A percentile compares a stretch with the other conserved stretches of the same genome.
phyloP scores from a whole-genome alignment of 805 yeast genomes.

The Candida boidinii region DNA sequence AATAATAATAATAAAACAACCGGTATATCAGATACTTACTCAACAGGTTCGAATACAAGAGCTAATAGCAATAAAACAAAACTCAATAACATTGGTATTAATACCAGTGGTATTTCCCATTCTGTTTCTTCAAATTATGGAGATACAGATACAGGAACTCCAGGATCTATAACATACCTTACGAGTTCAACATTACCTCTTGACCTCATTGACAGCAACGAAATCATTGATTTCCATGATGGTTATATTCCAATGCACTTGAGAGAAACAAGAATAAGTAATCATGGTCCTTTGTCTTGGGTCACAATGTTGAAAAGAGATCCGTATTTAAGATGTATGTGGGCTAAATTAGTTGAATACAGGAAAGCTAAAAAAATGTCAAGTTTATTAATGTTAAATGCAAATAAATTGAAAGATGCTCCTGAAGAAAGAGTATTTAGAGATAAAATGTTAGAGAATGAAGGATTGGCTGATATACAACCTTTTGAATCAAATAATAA shows the following conservation, averaged over 20 bases:
- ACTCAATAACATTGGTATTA: too few relatives aligned
- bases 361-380: constrained; percentile 9
- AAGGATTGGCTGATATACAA: constrained; percentile 29
- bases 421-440: constrained; percentile 13
- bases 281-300: constrained; percentile 48
- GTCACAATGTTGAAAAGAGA: constrained; percentile 40
- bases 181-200: too few relatives aligned
- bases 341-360: constrained; percentile 19
- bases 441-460: constrained; percentile 25
- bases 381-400: neutral
- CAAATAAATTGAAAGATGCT: constrained; percentile 2
- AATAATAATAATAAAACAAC: too few relatives aligned
- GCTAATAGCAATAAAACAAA: too few relatives aligned
- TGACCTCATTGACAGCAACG: constrained; percentile 23
- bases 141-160: too few relatives aligned
- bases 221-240: constrained; percentile 30
- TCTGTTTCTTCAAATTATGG: too few relatives aligned
- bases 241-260: constrained; percentile 35
- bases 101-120: too few relatives aligned
- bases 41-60: too few relatives aligned
- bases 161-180: too few relatives aligned
- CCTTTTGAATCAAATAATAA: constrained; percentile 15
- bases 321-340: constrained; percentile 26
- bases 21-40: too few relatives aligned
- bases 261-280: constrained; percentile 31